Evolutionary conservation across 768 basidiomycete species (phyloP).

Genomic region (Zangia roseola): DNA sequence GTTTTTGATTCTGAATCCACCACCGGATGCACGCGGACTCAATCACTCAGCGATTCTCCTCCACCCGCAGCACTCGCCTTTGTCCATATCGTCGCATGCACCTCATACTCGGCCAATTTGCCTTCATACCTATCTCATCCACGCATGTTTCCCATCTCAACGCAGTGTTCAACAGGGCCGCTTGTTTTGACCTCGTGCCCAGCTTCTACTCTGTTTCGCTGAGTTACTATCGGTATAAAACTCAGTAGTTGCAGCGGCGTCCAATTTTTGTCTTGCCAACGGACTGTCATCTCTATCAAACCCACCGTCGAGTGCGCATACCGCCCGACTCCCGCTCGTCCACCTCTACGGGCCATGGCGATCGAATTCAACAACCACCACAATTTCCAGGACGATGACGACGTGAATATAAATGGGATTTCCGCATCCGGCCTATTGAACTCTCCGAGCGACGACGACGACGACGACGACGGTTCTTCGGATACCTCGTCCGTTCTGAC

Average conservation of each 20-base stretch:
- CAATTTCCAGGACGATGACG: constrained; percentile 22
- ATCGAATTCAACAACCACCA: constrained; percentile 25
- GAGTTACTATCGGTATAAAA: constrained; percentile 41
- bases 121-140: constrained; percentile 16
- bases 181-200: constrained; percentile 35
- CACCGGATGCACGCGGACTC: constrained; percentile 25
- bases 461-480: constrained; percentile 38
- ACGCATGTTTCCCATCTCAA: constrained; percentile 25
- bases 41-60: constrained; percentile 27
- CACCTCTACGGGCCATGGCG: constrained; percentile 23
- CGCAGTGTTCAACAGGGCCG: constrained; percentile 29
- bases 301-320: constrained; percentile 16
- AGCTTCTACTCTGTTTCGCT: constrained; percentile 40
- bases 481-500: constrained; percentile 43
- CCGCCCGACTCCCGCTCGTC: constrained; percentile 7
- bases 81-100: constrained; percentile 7
- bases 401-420: constrained; percentile 7
- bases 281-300: constrained; percentile 32
- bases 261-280: constrained; percentile 39
- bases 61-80: constrained; percentile 5
- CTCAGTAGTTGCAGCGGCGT: constrained; percentile 38
- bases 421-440: constrained; percentile 9
- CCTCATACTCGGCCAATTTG: constrained; percentile 10
- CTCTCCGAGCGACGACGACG: constrained; percentile 14
- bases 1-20: constrained; percentile 21